phyloP scores from a whole-genome alignment of 148 eudicot species.

The Rhododendron molle region DNA sequence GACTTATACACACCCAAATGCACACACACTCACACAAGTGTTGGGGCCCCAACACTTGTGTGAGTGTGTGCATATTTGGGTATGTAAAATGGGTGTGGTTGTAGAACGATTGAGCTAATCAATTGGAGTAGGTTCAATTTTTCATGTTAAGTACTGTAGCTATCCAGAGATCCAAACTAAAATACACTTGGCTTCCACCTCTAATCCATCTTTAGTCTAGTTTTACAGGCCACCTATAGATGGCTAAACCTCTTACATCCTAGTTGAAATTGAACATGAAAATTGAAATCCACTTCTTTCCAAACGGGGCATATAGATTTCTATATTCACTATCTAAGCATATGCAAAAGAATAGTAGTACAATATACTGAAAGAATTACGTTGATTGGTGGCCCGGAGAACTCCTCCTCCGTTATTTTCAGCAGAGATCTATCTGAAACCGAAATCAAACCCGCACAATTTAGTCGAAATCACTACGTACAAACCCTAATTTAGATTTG shows the following conservation, averaged over 20 bases:
- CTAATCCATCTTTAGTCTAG: neutral
- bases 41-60: too few relatives aligned
- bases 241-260: neutral
- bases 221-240: neutral
- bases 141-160: neutral
- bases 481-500: neutral
- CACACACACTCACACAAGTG: too few relatives aligned
- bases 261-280: neutral
- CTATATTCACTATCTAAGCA: neutral
- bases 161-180: neutral
- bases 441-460: neutral
- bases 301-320: neutral
- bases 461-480: neutral
- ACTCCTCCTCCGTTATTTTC: slow-evolving; percentile 84
- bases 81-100: too few relatives aligned
- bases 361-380: slow-evolving; percentile 24
- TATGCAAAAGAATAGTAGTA: neutral
- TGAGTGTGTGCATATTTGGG: too few relatives aligned
- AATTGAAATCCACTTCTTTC: neutral
- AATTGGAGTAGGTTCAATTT: too few relatives aligned
- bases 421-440: slow-evolving; percentile 71
- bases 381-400: slow-evolving; percentile 63
- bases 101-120: too few relatives aligned
- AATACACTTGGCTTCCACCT: neutral
- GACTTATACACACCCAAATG: too few relatives aligned